Evolutionary conservation across 805 yeast species (phyloP).

Genomic region (Wickerhamomyces bovis): DNA sequence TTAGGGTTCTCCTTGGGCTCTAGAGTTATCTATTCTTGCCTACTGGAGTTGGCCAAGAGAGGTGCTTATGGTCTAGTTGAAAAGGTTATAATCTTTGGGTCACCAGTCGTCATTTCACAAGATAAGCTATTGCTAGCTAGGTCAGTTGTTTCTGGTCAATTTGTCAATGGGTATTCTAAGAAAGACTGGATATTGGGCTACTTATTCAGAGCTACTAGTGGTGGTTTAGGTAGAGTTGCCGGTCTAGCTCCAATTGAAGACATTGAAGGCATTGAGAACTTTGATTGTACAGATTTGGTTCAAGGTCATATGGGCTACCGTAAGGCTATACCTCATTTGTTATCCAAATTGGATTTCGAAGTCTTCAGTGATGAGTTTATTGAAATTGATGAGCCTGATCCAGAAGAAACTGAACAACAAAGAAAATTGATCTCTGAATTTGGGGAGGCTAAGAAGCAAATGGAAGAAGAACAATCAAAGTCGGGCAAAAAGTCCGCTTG

Average conservation of each 20-base stretch:
- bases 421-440: conserved; percentile 78
- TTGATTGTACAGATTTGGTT: conserved; percentile 80
- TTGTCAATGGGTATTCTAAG: conserved; percentile 83
- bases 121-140: conserved; percentile 77
- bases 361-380: conserved; percentile 86
- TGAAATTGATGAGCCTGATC: conserved; percentile 94
- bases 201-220: conserved; percentile 89
- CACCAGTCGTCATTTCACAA: conserved; percentile 73
- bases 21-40: conserved; percentile 83
- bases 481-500: conserved; percentile 26
- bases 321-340: conserved; percentile 80
- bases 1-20: conserved; percentile 95
- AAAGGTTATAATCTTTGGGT: conserved; percentile 81
- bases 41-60: conserved; percentile 74
- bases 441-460: conserved; percentile 71
- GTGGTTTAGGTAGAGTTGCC: conserved; percentile 87
- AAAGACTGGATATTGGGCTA: conserved; percentile 97
- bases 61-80: conserved; percentile 88
- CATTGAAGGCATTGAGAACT: conserved; percentile 67
- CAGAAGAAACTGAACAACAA: conserved; percentile 78
- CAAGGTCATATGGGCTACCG: conserved; percentile 98
- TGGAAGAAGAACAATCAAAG: conserved; percentile 39
- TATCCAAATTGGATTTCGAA: conserved; percentile 67
- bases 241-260: conserved; percentile 76
- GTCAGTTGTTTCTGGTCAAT: conserved; percentile 83